Evolutionary conservation across 306 rosid genomes (phyloP).

Genomic region (Rosa chinensis): DNA sequence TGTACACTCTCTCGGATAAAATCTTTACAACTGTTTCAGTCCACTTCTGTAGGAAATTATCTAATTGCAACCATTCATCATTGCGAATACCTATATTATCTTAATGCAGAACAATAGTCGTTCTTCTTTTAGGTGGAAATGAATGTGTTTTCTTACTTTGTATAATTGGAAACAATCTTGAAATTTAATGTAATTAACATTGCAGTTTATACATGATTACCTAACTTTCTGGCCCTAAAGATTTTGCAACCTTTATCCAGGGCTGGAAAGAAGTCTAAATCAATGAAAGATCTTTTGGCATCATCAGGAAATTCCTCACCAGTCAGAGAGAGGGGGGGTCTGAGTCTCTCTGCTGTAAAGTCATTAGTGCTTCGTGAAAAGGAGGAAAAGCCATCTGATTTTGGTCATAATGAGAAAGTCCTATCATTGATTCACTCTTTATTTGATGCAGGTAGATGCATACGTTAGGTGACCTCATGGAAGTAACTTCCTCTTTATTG

Average conservation of each 20-base stretch:
- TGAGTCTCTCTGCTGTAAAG: constrained; percentile 76
- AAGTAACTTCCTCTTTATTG: constrained; percentile 19
- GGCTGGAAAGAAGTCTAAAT: constrained; percentile 76
- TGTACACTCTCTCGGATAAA: constrained; percentile 20
- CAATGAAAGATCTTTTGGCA: constrained; percentile 70
- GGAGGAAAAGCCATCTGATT: constrained; percentile 69
- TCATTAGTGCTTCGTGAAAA: constrained; percentile 84
- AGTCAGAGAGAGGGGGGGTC: constrained; percentile 66
- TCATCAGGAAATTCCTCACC: constrained; percentile 70
- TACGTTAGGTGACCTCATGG: constrained; percentile 33
- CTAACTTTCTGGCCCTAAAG: constrained; percentile 18
- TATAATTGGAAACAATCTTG: background rate
- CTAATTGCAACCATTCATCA: background rate
- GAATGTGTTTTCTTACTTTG: background rate
- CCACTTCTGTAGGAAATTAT: background rate
- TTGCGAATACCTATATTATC: background rate
- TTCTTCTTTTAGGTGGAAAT: background rate
- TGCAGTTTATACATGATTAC: constrained; percentile 10
- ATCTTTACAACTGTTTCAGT: constrained; percentile 13
- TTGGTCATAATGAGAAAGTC: constrained; percentile 60
- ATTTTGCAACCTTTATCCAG: constrained; percentile 44
- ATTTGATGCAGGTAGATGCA: constrained; percentile 80
- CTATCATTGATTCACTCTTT: constrained; percentile 58
- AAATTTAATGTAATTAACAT: background rate
- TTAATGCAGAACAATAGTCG: background rate